Evolutionary conservation across 116 monocot species (phyloP), one percentile per base, ranked within the genome.

Genomic region (Dioscorea cayenensis): DNA sequence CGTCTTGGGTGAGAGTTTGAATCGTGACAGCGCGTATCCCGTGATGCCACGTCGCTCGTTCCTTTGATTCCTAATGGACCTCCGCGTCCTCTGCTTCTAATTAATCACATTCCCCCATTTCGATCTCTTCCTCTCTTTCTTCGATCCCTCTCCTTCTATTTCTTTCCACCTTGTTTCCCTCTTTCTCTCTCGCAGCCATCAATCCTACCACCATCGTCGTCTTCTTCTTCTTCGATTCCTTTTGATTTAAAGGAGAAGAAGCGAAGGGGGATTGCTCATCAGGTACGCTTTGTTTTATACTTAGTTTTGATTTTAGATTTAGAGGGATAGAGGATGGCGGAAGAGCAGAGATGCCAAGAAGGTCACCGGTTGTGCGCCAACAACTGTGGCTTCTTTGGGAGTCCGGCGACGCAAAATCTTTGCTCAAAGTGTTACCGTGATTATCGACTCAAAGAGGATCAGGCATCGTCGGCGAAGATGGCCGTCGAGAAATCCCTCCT

Each of bases 371-470:
- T 89, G 61, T 91, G 87, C 85, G 83, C 81, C 7, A 95, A 92
- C 82, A 89, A 87, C 77, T 89, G 89, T 72, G 85, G 89, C 32
- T 89, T 86, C 78, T 94, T 94, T 71, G 94, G 90, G 9, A 84
- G 84, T 60, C 80, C 88, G 5, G 90, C 86, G 6, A 90, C 94
- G 3, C 59, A 82, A 22, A 66, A 86, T 65, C 81, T 94, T 71
- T 94, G 94, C 77, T 94, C 94, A 70, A 94, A 88, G 66, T 94
- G 94, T 71, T 88, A 84, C 80, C 65, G 83, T 37, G 90, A 87
- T 63, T 72, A 69, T 63, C 73, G 66, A 23, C 71, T 84, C 65
- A 85, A 87, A 65, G 86, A 86, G 66, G 86, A 87, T 48, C 93
- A 87, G 29, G 82, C 78, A 28, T 75, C 84, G 51, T 84, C 89